phyloP scores from a whole-genome alignment of 305 asterid genomes.

The Ilex paraguariensis region DNA sequence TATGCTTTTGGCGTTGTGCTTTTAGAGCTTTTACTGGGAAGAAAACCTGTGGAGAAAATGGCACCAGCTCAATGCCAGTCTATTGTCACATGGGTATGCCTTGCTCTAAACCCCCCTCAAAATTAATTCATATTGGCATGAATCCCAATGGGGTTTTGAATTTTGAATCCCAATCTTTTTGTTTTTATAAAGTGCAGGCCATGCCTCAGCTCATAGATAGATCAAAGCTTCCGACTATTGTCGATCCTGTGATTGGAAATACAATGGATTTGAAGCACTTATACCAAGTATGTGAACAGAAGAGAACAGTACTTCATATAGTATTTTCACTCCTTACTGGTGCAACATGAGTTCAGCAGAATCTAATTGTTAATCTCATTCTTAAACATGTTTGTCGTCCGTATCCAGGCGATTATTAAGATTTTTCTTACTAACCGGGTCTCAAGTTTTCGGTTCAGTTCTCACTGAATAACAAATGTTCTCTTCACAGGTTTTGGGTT shows the following conservation, averaged over 20 bases:
- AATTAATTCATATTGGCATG: conserved; percentile 7
- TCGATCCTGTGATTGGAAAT: conserved; percentile 58
- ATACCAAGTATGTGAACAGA: conserved; percentile 42
- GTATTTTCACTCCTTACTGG: too few species aligned
- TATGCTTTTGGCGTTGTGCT: conserved; percentile 77
- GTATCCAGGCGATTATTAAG: too few species aligned
- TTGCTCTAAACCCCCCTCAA: not conserved
- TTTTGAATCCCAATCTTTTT: conserved; percentile 10
- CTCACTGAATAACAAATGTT: too few species aligned
- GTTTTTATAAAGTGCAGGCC: conserved; percentile 38
- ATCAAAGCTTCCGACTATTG: conserved; percentile 67
- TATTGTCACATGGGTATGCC: conserved; percentile 68
- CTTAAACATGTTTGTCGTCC: too few species aligned
- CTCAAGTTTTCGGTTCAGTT: too few species aligned
- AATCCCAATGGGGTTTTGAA: not conserved
- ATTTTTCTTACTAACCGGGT: too few species aligned
- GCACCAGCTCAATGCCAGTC: conserved; percentile 56
- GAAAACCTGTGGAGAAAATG: conserved; percentile 59
- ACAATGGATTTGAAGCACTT: conserved; percentile 79
- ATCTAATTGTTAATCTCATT: too few species aligned
- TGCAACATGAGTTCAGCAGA: too few species aligned
- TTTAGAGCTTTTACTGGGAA: conserved; percentile 71
- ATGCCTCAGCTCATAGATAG: conserved; percentile 89
- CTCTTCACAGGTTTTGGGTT: too few species aligned
- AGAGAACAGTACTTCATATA: too few species aligned